phyloP scores from a whole-genome alignment of 140 eudicot genomes.

The Bidens hawaiensis region DNA sequence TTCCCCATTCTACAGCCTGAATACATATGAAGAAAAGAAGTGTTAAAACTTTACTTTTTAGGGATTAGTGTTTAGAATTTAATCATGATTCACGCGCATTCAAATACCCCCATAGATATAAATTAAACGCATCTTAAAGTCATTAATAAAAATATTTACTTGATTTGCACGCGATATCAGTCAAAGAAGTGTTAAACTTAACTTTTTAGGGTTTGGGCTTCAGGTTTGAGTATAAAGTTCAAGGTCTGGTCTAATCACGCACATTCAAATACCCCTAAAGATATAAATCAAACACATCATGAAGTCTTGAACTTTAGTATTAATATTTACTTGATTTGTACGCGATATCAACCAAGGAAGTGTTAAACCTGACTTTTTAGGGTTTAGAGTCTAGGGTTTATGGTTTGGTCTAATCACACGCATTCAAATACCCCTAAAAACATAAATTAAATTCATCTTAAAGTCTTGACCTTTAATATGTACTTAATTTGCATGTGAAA shows the following conservation, averaged over 20 bases:
- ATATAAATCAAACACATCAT: not conserved
- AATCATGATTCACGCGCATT: too few relatives aligned
- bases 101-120: not conserved
- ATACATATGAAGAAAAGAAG: not conserved
- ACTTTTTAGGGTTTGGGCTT: not conserved
- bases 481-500: not conserved
- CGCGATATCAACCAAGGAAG: too few relatives aligned
- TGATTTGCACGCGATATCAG: not conserved
- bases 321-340: too few relatives aligned
- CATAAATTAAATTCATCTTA: not conserved
- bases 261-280: not conserved
- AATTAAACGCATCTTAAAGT: not conserved
- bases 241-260: not conserved
- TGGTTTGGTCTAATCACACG: too few relatives aligned
- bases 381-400: not conserved
- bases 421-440: not conserved
- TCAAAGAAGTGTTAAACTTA: not conserved
- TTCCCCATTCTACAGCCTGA: slow-evolving; percentile 77
- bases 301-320: too few relatives aligned
- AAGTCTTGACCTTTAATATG: not conserved
- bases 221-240: too few relatives aligned
- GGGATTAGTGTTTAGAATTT: not conserved
- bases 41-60: not conserved
- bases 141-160: not conserved
- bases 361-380: too few relatives aligned